Base-by-base conservation (phyloP, 1,284 basidiomycete species). In the Papiliotrema nemorosa region DNA sequence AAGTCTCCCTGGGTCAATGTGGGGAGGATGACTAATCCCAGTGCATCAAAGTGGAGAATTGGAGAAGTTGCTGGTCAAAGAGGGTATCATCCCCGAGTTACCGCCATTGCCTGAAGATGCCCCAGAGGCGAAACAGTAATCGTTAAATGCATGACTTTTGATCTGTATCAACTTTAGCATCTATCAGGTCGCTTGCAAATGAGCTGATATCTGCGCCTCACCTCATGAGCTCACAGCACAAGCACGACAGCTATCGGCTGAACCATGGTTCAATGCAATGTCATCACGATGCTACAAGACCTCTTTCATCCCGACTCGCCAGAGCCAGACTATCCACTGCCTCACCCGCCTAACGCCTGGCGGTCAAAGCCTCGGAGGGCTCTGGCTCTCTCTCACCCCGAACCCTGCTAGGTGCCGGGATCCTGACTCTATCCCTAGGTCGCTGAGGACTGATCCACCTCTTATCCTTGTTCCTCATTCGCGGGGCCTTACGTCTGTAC, bases 11-110 rank as follows among this genome's bases (percentile, higher is more conserved):
- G 37, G 52, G 26, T 20, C 13, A n/a, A 34, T 21, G 24, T 33
- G 18, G 1, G 34, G 35, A 14, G 44, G 24, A 9, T 18, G 2
- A 44, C 47, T 41, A 47, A 37, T 29, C 35, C 3, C 60, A 90
- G 89, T 97, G 94, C 94, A 97, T 74, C 90, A 96, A 77, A 88
- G 85, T 5, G 94, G 94, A 50, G 92, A 97, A 75, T 80, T 98
- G 18, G 91, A 94, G 70, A 80, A 82, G 33, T 78, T 97, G 18
- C 79, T 97, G 18, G 81, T 84, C 65, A 83, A 87, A 69, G 81
- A 85, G 58, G 78, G 82, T 16, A 75, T 94, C 51, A 81, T 90
- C 52, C 81, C 80, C 12, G 70, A 74, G 44, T 58, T 75, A 43
- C 66, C 75, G 0, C 67, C 65, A 10, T 47, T 60, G 25, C 58